Conservation (phyloP, 352 stramenopile genomes). For the Phytophthora cryptogea region DNA sequence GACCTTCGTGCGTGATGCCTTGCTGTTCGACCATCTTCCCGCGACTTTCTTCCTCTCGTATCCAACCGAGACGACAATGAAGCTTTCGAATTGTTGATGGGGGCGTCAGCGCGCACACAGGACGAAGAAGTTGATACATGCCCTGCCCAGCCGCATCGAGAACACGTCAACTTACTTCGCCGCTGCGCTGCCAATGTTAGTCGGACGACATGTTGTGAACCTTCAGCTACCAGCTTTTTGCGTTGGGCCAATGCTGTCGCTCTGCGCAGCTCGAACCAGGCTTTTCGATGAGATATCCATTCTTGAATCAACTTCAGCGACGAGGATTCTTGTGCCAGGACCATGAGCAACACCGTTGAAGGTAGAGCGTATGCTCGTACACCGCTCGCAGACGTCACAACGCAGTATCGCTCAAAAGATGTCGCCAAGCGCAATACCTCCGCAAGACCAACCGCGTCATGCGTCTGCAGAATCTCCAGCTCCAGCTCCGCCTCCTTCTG, state of each 20-base stretch:
- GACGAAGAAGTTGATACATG: conserved; percentile 55
- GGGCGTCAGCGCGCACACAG: conserved; percentile 36
- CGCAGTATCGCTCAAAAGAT: conserved; percentile 53
- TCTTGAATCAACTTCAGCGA: conserved; percentile 44
- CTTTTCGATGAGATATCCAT: conserved; percentile 43
- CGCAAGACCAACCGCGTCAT: conserved; percentile 50
- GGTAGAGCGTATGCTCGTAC: conserved; percentile 46
- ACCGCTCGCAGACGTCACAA: conserved; percentile 36
- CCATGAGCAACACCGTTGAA: conserved; percentile 34
- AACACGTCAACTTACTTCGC: conserved; percentile 55
- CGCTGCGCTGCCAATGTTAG: conserved; percentile 49
- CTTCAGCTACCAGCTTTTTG: conserved; percentile 44
- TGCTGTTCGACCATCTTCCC: conserved; percentile 9
- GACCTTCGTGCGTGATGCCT: conserved; percentile 10
- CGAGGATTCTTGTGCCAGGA: conserved; percentile 40
- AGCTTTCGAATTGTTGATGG: neutral
- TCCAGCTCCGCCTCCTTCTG: conserved; percentile 48
- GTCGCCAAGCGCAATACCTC: conserved; percentile 43
- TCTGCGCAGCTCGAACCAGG: conserved; percentile 59
- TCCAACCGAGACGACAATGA: conserved; percentile 4
- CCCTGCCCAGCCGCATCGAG: conserved; percentile 56
- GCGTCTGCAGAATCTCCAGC: conserved; percentile 55
- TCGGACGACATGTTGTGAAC: conserved; percentile 17
- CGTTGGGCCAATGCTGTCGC: conserved; percentile 66
- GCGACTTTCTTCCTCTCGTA: conserved; percentile 9